A percentile compares a stretch with the other conserved stretches of the same genome.
Conservation (phyloP, 352 stramenopile species). For the Globisporangium megalacanthum region DNA sequence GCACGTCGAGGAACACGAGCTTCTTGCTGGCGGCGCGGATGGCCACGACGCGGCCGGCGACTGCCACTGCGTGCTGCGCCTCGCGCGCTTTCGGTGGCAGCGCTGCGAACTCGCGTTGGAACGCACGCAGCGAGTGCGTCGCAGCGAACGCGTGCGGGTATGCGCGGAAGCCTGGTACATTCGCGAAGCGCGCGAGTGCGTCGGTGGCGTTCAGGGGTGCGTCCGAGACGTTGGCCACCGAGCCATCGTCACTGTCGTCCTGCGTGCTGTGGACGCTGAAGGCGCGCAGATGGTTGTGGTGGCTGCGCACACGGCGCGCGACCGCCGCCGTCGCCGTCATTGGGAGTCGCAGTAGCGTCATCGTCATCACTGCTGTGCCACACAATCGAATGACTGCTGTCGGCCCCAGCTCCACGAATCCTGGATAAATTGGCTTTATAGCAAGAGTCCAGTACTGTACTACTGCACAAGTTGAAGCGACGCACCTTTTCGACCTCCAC, state of each 20-base stretch:
- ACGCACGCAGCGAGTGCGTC: conserved; percentile 59
- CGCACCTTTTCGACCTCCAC: too few species aligned
- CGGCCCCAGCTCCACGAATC: too few species aligned
- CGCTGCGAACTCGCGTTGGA: conserved; percentile 43
- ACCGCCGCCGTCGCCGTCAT: background rate
- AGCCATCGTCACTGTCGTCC: background rate
- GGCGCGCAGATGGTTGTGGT: background rate
- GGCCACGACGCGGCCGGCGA: conserved; percentile 69
- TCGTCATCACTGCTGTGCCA: background rate
- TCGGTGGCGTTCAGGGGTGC: conserved; percentile 14
- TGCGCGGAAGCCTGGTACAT: conserved; percentile 39
- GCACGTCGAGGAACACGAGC: conserved; percentile 73
- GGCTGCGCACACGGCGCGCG: background rate
- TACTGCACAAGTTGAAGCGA: background rate
- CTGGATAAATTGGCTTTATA: too few species aligned
- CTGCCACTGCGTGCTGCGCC: conserved; percentile 40
- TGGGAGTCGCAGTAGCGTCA: background rate
- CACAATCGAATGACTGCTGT: too few species aligned
- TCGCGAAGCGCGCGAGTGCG: conserved; percentile 54
- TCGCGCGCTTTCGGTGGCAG: conserved; percentile 55
- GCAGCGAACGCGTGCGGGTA: conserved; percentile 71
- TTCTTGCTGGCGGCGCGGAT: conserved; percentile 82
- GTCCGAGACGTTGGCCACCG: background rate
- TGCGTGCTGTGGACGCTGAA: background rate
- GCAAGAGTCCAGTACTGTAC: background rate